Conservation (phyloP, 2,329 filamentous ascomycete species). For the Pseudogymnoascus pannorum region DNA sequence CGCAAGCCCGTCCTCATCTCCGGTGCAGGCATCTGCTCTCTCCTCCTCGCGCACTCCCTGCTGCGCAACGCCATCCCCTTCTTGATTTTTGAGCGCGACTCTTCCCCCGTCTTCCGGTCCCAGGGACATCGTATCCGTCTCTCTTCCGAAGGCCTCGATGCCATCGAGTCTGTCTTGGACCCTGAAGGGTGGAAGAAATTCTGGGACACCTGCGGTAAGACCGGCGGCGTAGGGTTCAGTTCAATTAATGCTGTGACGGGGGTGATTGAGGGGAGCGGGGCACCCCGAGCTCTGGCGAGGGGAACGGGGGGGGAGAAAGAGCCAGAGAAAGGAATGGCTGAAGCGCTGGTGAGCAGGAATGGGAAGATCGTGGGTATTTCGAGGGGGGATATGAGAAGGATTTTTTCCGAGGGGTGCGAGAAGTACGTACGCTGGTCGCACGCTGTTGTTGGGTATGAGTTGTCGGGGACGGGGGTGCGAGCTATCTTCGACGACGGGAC, state of each 20-base stretch:
- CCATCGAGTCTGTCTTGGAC: conserved; percentile 51
- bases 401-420: conserved; percentile 52
- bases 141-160: conserved; percentile 48
- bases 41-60: conserved; percentile 33
- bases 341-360: conserved; percentile 41
- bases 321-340: conserved; percentile 22
- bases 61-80: conserved; percentile 32
- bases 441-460: conserved; percentile 51
- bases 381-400: conserved; percentile 53
- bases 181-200: conserved; percentile 43
- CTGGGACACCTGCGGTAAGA: conserved; percentile 53
- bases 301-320: conserved; percentile 18
- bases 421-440: conserved; percentile 46
- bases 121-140: conserved; percentile 57
- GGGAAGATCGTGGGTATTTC: conserved; percentile 56
- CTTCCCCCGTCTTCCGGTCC: conserved; percentile 45
- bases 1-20: conserved; percentile 36
- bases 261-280: no score
- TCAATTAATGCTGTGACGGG: conserved; percentile 46
- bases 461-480: conserved; percentile 45
- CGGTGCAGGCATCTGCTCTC: conserved; percentile 33
- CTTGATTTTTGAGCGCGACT: conserved; percentile 36
- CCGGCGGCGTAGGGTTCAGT: conserved; percentile 46
- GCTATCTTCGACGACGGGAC: conserved; percentile 54
- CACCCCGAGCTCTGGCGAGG: conserved; percentile 27